Conservation (phyloP, 306 rosid species). For the Quercus ilex region DNA sequence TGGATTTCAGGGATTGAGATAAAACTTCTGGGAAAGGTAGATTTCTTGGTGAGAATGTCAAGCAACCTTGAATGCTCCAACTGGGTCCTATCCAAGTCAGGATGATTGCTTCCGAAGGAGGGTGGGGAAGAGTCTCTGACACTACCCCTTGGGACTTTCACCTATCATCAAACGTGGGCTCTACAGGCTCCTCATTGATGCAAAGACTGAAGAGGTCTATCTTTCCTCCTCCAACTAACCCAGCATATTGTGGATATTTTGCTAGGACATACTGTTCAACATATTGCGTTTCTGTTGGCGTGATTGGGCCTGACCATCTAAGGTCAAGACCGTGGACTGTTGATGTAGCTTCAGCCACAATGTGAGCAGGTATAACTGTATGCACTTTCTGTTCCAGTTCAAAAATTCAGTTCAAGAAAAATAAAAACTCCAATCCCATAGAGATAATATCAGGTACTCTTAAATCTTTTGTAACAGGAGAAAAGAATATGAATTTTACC, state of each 20-base stretch:
- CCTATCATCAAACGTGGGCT: conserved; percentile 41
- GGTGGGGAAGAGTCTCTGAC: conserved; percentile 56
- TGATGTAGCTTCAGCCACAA: conserved; percentile 79
- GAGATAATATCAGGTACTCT: not conserved
- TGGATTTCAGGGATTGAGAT: conserved; percentile 78
- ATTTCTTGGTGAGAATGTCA: conserved; percentile 67
- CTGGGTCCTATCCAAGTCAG: conserved; percentile 66
- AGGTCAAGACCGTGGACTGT: conserved; percentile 63
- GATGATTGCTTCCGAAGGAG: conserved; percentile 57
- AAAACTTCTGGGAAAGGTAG: conserved; percentile 75
- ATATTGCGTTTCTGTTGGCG: conserved; percentile 76
- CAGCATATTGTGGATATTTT: conserved; percentile 77
- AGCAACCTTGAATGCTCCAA: conserved; percentile 76
- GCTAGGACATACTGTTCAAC: conserved; percentile 79
- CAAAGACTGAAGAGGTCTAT: conserved; percentile 54
- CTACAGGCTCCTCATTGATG: conserved; percentile 57
- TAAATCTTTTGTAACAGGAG: not conserved
- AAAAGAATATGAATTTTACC: conserved; percentile 35
- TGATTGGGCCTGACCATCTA: conserved; percentile 91
- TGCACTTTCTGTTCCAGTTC: conserved; percentile 46
- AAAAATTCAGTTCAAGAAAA: conserved; percentile 10
- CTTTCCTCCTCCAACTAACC: conserved; percentile 51
- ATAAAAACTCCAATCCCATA: conserved; percentile 4
- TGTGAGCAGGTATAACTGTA: conserved; percentile 60
- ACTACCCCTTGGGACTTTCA: conserved; percentile 57